Conservation (phyloP, 768 basidiomycete genomes). For the Amanita muscaria region DNA sequence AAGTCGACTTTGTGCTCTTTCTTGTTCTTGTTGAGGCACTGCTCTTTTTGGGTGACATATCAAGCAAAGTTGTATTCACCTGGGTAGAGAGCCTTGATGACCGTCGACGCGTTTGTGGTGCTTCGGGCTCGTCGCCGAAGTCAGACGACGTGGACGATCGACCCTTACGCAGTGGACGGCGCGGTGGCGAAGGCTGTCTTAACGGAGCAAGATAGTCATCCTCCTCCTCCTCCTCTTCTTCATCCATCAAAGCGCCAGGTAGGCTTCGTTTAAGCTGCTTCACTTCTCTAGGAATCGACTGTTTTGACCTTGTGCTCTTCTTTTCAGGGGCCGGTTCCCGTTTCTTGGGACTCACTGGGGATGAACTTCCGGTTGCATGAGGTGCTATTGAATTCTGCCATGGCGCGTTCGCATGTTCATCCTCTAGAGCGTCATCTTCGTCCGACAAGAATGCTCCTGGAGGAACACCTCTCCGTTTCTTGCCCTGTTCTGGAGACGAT, state of each 20-base stretch:
- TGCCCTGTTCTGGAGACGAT: constrained; percentile 13
- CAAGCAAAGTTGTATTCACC: constrained; percentile 13
- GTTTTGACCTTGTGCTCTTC: constrained; percentile 4
- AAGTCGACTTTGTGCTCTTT: constrained; percentile 12
- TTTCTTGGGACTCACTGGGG: constrained; percentile 1
- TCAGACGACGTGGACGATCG: constrained; percentile 27
- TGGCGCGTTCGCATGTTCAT: constrained; percentile 20
- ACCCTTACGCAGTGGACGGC: constrained; percentile 17
- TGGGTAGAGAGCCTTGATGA: constrained; percentile 33
- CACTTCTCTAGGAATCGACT: constrained; percentile 6
- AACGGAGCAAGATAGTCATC: constrained; percentile 32
- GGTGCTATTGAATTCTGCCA: not conserved
- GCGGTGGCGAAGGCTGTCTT: constrained; percentile 24
- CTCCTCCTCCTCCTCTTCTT: constrained; percentile 27
- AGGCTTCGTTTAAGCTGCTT: constrained; percentile 6
- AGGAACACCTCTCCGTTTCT: constrained; percentile 22
- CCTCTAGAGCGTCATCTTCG: constrained; percentile 23
- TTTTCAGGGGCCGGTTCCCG: constrained; percentile 5
- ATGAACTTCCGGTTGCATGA: not conserved
- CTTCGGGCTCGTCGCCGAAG: constrained; percentile 24
- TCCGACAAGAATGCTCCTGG: constrained; percentile 43
- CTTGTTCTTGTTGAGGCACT: constrained; percentile 15
- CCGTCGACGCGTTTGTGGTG: constrained; percentile 30
- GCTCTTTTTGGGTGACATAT: constrained; percentile 17
- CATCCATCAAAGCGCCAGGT: constrained; percentile 9